Evolutionary conservation across 225 moss, liverwort and hornwort species (phyloP).

Genomic region (Neckera pumila): DNA sequence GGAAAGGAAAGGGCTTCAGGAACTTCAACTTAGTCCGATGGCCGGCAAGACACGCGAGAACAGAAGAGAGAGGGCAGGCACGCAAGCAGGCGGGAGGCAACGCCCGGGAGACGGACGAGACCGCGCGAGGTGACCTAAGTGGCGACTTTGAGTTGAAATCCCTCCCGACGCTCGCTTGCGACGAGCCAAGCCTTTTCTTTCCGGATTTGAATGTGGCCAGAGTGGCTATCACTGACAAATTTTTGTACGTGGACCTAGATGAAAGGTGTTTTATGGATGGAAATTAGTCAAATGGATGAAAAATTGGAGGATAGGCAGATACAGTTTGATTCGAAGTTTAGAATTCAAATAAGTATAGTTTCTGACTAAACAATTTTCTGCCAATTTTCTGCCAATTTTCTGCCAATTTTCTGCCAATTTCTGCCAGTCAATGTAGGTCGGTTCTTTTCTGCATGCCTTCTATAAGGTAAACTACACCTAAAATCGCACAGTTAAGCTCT

Average conservation of each 20-base stretch:
- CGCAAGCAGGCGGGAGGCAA: neutral
- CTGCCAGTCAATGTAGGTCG: neutral
- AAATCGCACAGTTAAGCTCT: too few species aligned
- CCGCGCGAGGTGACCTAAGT: neutral
- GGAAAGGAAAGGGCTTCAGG: neutral
- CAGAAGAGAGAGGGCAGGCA: neutral
- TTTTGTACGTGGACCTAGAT: neutral
- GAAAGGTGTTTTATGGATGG: neutral
- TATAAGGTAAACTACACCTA: too few species aligned
- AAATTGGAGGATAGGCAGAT: neutral
- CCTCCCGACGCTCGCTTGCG: neutral
- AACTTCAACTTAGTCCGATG: neutral
- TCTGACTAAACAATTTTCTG: neutral
- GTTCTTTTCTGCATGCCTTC: too few species aligned
- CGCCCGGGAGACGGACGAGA: neutral
- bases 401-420: too few species aligned
- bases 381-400: too few species aligned
- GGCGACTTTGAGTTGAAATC: neutral
- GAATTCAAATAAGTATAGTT: neutral
- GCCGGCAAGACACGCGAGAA: neutral
- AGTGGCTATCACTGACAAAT: neutral
- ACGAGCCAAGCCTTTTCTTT: neutral
- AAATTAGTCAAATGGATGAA: neutral
- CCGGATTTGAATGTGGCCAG: neutral
- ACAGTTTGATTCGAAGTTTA: neutral